These are phyloP conservation scores for Mayamaea pseudoterrestris DNA, from an alignment of 108 stramenopile species.

Conservation along the genomic window DNA sequence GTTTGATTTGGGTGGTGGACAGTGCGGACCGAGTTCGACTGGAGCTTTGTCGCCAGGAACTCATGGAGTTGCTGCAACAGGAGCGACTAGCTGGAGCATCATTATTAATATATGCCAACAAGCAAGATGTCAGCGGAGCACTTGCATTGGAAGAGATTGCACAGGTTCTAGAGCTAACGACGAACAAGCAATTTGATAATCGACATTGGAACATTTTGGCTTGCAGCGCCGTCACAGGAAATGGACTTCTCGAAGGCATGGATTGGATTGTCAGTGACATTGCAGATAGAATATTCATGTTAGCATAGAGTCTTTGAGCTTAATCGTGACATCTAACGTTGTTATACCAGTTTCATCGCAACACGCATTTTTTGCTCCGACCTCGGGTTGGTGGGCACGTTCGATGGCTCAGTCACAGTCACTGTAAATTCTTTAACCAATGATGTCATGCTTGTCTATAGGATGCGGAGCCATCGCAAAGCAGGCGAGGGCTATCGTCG, in stretches of 20 bases:
- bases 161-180: constrained; percentile 52
- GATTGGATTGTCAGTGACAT: constrained; percentile 98
- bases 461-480: too few relatives aligned
- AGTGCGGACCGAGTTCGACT: constrained; percentile 75
- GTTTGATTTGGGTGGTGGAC: constrained; percentile 98
- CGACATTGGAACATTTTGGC: constrained; percentile 83
- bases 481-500: too few relatives aligned
- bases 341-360: too few relatives aligned
- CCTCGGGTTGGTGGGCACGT: too few relatives aligned
- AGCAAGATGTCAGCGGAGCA: constrained; percentile 92
- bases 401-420: too few relatives aligned
- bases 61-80: constrained; percentile 72
- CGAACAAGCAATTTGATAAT: constrained; percentile 39
- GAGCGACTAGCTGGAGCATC: constrained; percentile 97
- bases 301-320: too few relatives aligned
- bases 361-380: too few relatives aligned
- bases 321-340: too few relatives aligned
- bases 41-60: constrained; percentile 77
- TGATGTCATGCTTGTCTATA: too few relatives aligned
- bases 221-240: constrained; percentile 93
- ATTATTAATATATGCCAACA: constrained; percentile 95
- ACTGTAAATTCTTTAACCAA: too few relatives aligned
- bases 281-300: constrained; percentile 85
- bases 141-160: constrained; percentile 70
- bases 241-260: constrained; percentile 85